Percentiles rank a stretch among this genome's conserved stretches.
phyloP scores from a whole-genome alignment of 805 yeast species.

The Nadsonia fulvescens region DNA sequence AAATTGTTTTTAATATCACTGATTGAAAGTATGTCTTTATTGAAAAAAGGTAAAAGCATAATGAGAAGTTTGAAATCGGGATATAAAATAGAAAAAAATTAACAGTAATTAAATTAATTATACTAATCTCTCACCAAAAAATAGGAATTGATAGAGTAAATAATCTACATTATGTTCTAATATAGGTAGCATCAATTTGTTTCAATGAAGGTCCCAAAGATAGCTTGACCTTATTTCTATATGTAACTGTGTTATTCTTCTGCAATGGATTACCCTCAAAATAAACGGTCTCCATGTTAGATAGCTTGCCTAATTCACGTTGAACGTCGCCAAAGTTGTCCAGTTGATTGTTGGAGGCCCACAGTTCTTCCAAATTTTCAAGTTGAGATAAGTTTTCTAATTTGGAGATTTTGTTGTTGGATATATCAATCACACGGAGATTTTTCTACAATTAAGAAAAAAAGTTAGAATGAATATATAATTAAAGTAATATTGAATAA shows the following conservation, averaged over 20 bases:
- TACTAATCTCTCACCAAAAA: too few relatives aligned
- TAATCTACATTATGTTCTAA: constrained; percentile 6
- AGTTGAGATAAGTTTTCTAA: constrained; percentile 53
- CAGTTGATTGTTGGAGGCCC: constrained; percentile 75
- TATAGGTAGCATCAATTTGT: constrained; percentile 84
- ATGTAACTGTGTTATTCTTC: constrained; percentile 49
- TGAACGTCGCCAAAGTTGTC: constrained; percentile 52
- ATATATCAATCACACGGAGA: constrained; percentile 59
- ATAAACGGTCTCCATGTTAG: constrained; percentile 68
- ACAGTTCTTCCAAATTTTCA: constrained; percentile 62
- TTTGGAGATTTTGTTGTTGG: constrained; percentile 48
- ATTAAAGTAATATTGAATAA: too few relatives aligned
- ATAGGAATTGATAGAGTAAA: constrained; percentile 27
- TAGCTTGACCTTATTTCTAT: constrained; percentile 65
- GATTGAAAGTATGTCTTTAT: too few relatives aligned
- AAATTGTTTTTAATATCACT: too few relatives aligned
- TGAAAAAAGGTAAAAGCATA: too few relatives aligned
- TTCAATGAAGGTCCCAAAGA: constrained; percentile 50
- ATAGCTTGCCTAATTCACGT: constrained; percentile 41
- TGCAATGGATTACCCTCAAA: constrained; percentile 90
- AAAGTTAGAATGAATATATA: too few relatives aligned
- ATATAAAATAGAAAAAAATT: too few relatives aligned
- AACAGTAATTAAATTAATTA: too few relatives aligned
- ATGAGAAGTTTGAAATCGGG: too few relatives aligned
- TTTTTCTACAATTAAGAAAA: too few relatives aligned